Percentiles rank a stretch among this genome's conserved stretches.
phyloP scores from a whole-genome alignment of 73 alveolate species.

The Paramecium sonneborni region DNA sequence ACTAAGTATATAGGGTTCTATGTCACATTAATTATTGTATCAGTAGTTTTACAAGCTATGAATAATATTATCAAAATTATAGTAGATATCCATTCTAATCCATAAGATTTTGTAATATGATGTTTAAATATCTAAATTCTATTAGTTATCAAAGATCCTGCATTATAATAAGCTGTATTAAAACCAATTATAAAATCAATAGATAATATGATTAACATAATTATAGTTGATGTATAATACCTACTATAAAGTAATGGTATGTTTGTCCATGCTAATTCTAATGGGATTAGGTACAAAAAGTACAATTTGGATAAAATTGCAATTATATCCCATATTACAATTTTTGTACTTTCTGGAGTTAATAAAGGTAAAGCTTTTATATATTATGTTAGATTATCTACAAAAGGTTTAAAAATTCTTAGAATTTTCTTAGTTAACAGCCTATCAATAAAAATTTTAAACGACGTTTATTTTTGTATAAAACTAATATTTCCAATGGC shows the following conservation, averaged over 20 bases:
- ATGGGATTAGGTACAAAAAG: slow-evolving; percentile 36
- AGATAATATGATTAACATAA: not conserved
- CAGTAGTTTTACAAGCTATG: not conserved
- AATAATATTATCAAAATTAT: not conserved
- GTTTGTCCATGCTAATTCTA: slow-evolving; percentile 38
- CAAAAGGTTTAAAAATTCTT: not conserved
- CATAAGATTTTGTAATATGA: not conserved
- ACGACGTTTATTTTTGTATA: not conserved
- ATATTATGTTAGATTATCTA: not conserved
- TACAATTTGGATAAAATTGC: slow-evolving; percentile 20
- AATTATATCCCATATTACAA: not conserved
- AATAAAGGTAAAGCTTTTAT: not conserved
- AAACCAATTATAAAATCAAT: slow-evolving; percentile 8
- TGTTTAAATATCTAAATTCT: not conserved
- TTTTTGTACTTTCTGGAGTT: not conserved
- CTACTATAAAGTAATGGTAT: not conserved
- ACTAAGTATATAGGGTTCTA: not conserved
- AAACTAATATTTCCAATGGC: not conserved
- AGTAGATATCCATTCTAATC: slow-evolving; percentile 41
- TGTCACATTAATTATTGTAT: not conserved
- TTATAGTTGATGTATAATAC: not conserved
- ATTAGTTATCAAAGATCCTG: not conserved
- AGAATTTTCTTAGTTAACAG: not conserved
- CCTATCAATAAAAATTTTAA: not conserved
- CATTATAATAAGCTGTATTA: slow-evolving; percentile 4